Base-by-base conservation (phyloP, 2,329 filamentous ascomycete species). In the Myrmaecium sp. region DNA sequence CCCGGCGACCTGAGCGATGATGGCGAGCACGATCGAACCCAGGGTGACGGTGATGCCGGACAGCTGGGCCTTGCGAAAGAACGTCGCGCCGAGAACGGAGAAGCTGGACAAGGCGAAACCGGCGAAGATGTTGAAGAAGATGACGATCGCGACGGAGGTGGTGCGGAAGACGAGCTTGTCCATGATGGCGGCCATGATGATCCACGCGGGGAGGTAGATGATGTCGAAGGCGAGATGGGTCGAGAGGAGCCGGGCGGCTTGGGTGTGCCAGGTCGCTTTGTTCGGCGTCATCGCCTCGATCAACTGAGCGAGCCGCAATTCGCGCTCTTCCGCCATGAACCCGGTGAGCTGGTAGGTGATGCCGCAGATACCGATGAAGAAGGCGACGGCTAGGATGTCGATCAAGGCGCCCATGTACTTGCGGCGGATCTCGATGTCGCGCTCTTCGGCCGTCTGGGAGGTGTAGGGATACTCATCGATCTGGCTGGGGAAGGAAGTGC, bases 281-380 rank as follows among this genome's bases (percentile, higher is more conserved):
- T 79, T 79, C 1, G 80, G 76, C 62, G 89, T 84, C 81, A 92
- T 93, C 29, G 81, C 76, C 51, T 94, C 84, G 22, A 94, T 70
- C 15, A 94, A 60, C 35, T 83, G 79, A 4, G 80, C 80, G 66
- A 93, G 89, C 31, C 83, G 84, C 10, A 72, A 61, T 55, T 94
- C 84, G 30, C 84, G 64, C 52, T 94, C 84, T 2, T 74, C 71
- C 5, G 84, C 83, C 46, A 92, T 74, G 40, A 84, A 72, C 6
- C 84, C 84, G 0, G 81, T 80, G 30, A 92, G 60, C 42, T 94
- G 83, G 46, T 93, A 94, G 19, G 74, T 75, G 14, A 93, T 67
- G 29, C 80, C 81, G 23, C 89, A 72, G 29, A 89, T 65, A 12
- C 73, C 76, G 26, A 83, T 69, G 40, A 91, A 72, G 43, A 91